These are phyloP conservation scores for Lasiodiplodia gonubiensis DNA, from an alignment of 2,329 filamentous ascomycete genomes.

Conservation along the genomic window DNA sequence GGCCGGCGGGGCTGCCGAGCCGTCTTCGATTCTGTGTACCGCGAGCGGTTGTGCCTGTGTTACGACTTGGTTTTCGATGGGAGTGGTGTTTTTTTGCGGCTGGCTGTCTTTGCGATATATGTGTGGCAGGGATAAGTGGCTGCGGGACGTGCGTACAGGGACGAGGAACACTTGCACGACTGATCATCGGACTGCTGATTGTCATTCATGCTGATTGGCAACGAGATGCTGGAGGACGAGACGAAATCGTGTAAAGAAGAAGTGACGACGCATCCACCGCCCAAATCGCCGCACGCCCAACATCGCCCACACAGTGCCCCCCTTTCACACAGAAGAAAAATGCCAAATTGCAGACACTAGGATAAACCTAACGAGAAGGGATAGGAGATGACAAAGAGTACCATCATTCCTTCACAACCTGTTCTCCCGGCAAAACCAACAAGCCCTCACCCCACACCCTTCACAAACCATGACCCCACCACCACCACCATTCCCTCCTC, in stretches of 20 bases:
- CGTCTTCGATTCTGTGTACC: background rate
- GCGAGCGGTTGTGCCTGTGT: background rate
- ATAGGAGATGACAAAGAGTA: background rate
- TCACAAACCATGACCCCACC: constrained; percentile 6
- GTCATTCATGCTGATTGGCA: background rate
- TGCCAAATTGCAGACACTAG: background rate
- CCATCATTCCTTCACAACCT: background rate
- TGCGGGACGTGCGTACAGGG: background rate
- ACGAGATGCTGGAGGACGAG: background rate
- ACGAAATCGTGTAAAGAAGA: background rate
- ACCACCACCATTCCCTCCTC: background rate
- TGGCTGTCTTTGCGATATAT: background rate
- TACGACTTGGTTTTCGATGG: background rate
- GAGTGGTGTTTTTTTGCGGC: too few species aligned
- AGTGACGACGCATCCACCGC: background rate
- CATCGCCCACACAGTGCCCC: background rate
- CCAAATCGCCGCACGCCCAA: background rate
- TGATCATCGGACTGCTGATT: background rate
- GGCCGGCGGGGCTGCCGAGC: background rate
- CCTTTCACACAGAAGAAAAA: background rate
- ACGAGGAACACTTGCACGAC: background rate
- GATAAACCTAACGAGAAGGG: background rate
- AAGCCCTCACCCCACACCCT: constrained; percentile 3
- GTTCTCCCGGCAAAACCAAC: constrained; percentile 18
- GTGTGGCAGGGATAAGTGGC: background rate